Base-by-base conservation (phyloP, 176 grass and related monocot species). In the Aegilops sharonensis region DNA sequence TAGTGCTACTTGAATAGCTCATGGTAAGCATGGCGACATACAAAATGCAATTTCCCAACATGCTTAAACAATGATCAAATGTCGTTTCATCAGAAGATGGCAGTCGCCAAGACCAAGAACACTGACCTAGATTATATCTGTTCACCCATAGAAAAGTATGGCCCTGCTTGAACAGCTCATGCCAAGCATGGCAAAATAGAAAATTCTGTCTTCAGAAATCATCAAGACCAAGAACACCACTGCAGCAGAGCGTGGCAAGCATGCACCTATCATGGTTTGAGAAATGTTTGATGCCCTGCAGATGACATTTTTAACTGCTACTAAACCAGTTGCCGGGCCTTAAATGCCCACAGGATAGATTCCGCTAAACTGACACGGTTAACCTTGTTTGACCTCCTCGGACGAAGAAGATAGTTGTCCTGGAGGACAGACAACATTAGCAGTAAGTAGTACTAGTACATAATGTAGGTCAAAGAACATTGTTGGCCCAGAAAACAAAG, bases 331-430 rank as follows among this genome's bases (percentile, higher is more conserved):
- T 65, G 75, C 78, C 83, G 56, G 57, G 75, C 79, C 34, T 66
- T 91, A 82, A 91, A 91, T 91, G 86, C 15, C 13, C 70, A 14
- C 66, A 34, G 25, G 27, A 52, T 73, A 78, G 69, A 81, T 82
- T 82, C 52, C 50, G 23, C 27, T 79, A n/a, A 20, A 61, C 63
- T 81, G 77, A 72, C 39, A 81, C 6, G 39, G 70, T 88, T 88
- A 42, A 75, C 86, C 90, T 91, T 82, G 86, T 91, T 91, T 91
- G 86, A 91, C 90, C 77, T 77, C 71, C 78, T 88, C 85, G 90
- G 88, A 91, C 71, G 43, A 32, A 18, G 74, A 57, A 77, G 25
- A 59, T 34, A 47, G 13, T 23, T 88, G 31, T 81, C 67, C 23
- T 15, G 25, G 62, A 78, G 70, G 77, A 77, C 68, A 59, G 72